A percentile compares a stretch with the other conserved stretches of the same genome.
phyloP scores from a whole-genome alignment of 495 filamentous ascomycete species.

The Durotheca rogersii region DNA sequence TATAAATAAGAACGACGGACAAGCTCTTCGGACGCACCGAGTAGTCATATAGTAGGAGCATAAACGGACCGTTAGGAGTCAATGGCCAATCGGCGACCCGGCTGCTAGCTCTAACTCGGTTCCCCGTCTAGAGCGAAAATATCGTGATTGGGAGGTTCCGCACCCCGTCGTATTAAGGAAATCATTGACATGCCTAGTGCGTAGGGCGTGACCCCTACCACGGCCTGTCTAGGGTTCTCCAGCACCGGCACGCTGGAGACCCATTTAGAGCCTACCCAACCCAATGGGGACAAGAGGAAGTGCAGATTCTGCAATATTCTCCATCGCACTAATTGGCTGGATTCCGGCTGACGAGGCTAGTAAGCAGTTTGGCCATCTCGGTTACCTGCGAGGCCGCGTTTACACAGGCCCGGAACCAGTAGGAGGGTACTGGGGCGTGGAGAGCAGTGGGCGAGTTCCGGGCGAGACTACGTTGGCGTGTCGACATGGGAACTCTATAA shows the following conservation, averaged over 20 bases:
- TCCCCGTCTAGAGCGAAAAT: neutral
- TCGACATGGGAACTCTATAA: too few species aligned
- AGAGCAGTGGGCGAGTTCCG: too few species aligned
- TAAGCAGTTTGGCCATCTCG: neutral
- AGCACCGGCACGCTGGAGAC: neutral
- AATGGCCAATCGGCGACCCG: conserved; percentile 34
- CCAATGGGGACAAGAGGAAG: conserved; percentile 12
- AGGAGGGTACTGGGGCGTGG: too few species aligned
- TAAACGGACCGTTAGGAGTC: conserved; percentile 28
- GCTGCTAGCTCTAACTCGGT: neutral
- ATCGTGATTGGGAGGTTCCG: neutral
- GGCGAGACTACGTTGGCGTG: conserved; percentile 16
- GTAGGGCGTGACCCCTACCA: conserved; percentile 24
- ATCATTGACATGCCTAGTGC: conserved; percentile 13
- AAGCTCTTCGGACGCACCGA: too few species aligned
- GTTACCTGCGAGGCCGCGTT: neutral
- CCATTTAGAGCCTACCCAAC: conserved; percentile 1
- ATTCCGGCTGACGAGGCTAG: neutral
- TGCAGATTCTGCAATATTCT: conserved; percentile 20
- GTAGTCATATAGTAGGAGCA: too few species aligned
- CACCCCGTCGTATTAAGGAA: neutral
- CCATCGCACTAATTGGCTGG: conserved; percentile 9
- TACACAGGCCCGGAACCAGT: neutral
- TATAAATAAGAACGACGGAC: too few species aligned
- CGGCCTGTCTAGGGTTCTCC: conserved; percentile 4